Evolutionary conservation across 1,284 basidiomycete genomes (phyloP).

Genomic region (Phaffia rhodozyma): DNA sequence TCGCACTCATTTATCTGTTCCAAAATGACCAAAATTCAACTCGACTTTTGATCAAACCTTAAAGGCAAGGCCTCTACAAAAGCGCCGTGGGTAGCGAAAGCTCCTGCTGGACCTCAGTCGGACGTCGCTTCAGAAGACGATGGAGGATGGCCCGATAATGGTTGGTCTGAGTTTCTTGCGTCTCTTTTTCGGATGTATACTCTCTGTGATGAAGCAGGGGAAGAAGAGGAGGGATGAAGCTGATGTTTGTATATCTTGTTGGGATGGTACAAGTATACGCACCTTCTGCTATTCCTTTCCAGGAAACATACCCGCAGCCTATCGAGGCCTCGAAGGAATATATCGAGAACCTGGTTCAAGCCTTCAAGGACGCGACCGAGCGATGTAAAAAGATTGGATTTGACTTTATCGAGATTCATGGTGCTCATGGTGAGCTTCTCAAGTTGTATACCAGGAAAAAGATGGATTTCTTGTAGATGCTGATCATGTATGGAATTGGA

Average conservation of each 20-base stretch:
- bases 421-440: slow-evolving; percentile 41
- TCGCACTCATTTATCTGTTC: not conserved
- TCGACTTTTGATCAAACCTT: not conserved
- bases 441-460: slow-evolving; percentile 15
- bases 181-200: not conserved
- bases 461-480: slow-evolving; percentile 18
- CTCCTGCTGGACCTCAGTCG: slow-evolving; percentile 20
- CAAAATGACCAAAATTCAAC: not conserved
- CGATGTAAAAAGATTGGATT: slow-evolving; percentile 53
- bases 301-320: slow-evolving; percentile 42
- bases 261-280: too few relatives aligned
- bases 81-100: slow-evolving; percentile 45
- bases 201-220: not conserved
- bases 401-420: slow-evolving; percentile 72
- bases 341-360: slow-evolving; percentile 50
- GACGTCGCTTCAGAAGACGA: slow-evolving; percentile 37
- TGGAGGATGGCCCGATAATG: slow-evolving; percentile 61
- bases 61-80: slow-evolving; percentile 48
- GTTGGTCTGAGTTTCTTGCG: slow-evolving; percentile 26
- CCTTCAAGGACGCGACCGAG: slow-evolving; percentile 51
- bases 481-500: not conserved
- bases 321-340: slow-evolving; percentile 47
- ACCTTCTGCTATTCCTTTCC: slow-evolving; percentile 49
- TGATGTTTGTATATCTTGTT: not conserved
- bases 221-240: too few relatives aligned